Percentiles rank a stretch among this genome's conserved stretches.
Conservation (phyloP, 2,329 filamentous ascomycete species). For the Aspergillus neoniger region DNA sequence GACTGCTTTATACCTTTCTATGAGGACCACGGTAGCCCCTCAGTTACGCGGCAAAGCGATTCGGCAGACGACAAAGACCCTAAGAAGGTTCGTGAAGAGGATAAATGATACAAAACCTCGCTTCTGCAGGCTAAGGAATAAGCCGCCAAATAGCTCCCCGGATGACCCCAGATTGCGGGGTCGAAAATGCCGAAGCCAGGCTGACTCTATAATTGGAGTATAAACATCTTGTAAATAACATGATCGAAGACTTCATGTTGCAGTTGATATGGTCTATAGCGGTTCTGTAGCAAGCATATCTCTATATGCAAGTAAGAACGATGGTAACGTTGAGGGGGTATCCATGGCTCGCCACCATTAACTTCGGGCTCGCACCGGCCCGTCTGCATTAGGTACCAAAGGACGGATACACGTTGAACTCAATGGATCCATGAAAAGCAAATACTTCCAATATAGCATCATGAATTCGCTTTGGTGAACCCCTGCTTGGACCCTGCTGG, state of each 20-base stretch:
- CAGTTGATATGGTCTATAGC: not conserved
- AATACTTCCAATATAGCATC: not conserved
- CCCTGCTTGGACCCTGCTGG: not conserved
- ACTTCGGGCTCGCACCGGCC: not conserved
- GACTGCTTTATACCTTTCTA: not conserved
- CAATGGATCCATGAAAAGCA: too few relatives aligned
- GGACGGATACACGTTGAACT: not conserved
- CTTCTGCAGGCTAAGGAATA: not conserved
- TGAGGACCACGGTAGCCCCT: not conserved
- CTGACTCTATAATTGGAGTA: not conserved
- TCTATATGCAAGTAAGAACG: fast-evolving
- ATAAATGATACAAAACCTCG: not conserved
- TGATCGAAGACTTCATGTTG: not conserved
- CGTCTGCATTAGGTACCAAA: not conserved
- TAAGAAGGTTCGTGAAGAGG: not conserved
- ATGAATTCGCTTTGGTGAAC: not conserved
- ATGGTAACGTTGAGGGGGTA: not conserved
- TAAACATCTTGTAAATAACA: too few relatives aligned
- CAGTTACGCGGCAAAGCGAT: not conserved
- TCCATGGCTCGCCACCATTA: not conserved
- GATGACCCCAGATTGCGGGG: not conserved
- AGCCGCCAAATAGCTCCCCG: not conserved
- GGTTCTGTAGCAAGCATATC: not conserved
- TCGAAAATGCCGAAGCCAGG: not conserved
- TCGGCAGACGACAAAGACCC: not conserved